Base-by-base conservation (phyloP, 2,329 filamentous ascomycete species). In the Talaromyces amestolkiae region DNA sequence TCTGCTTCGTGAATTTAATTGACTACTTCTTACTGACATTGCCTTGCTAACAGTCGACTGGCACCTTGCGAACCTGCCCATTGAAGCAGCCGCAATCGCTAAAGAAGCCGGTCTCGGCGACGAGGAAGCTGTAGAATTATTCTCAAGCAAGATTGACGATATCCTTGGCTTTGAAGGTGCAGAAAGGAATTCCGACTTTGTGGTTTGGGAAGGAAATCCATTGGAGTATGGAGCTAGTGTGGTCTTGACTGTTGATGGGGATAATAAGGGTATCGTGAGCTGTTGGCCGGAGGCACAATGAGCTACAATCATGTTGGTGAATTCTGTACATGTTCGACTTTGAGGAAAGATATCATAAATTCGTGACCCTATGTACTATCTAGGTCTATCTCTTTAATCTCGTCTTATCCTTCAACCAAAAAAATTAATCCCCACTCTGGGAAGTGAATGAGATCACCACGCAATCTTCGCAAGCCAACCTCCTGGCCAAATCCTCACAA, bases 401-500 rank as follows among this genome's bases (percentile, higher is more conserved):
- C 10, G 17, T n/a, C 45, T 11, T 27, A 11, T 9, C 45, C 24
- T 24, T 49, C 7, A 24, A 31, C 7, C 11, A 24, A 49, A 27
- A 24, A 24, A 9, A 2, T 9, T 27, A n/a, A n/a, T n/a, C n/a
- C n/a, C n/a, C 24, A 51, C 27, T 33, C 27, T 33, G 6, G 47
- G 2, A 31, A 53, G 3, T 11, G 51, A 54, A 17, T 9, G 45
- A 39, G 11, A 63, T 58, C 69, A 86, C 84, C 84, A 86, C 0
- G 84, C 81, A 65, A 81, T 77, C 72, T 75, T 80, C 2, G 83
- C 83, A 17, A 85, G 19, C 0, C 76, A 70, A 0, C 81, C 78
- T 13, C 76, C 76, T 1, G 83, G 84, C 64, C 79, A 84, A 7
- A 73, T 64, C 17, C 84, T 75, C 2, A 85, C 83, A 1, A 81